Evolutionary conservation across 1,139 yeast genomes (phyloP), one percentile per base, ranked within the genome.

Genomic region (Scheffersomyces illinoinensis): DNA sequence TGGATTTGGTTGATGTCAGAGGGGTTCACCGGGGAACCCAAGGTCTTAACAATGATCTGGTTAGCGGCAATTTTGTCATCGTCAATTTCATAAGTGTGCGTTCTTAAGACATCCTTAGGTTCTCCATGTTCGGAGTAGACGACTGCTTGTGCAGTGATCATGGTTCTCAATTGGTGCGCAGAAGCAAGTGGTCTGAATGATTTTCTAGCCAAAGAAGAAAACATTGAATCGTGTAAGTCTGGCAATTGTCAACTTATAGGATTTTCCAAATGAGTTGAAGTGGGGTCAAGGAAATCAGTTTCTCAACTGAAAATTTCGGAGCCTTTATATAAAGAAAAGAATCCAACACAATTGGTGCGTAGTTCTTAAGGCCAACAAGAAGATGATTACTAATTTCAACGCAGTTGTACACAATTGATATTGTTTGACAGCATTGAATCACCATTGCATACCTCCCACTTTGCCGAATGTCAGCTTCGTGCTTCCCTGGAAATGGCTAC

Each of bases 1-100:
- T 90, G 93, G 63, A 93, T 80, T 74, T 93, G 98, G 69, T 91
- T 91, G 71, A 92, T 82, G 70, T 93, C 98, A 0, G 97, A 90
- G 0, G 98, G 98, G 69, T 93, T 93, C 64, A 96, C 84, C 2
- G 99, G 98, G 57, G 96, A 87, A 0, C 97, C 98, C 60, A 95
- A 76, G 8, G 90, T 78, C 69, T 84, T 82, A 52, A 89, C 81
- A 48, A 89, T 73, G 21, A 89, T 83, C 54, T 86, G 77, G 59
- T 79, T 71, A 53, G 76, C 71, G 26, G 73, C 73, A 26, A 80
- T 71, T 47, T 77, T 74, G 50, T 76, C 76, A 56, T 84, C 85
- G 57, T 80, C 83, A 56, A 88, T 78, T 54, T 82, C 75, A 66
- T 83, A 85, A 6, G 77, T 71, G 65, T 85, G 89, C 47, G 86